phyloP scores from a whole-genome alignment of 148 eudicot genomes.

The Vaccinium corymbosum region DNA sequence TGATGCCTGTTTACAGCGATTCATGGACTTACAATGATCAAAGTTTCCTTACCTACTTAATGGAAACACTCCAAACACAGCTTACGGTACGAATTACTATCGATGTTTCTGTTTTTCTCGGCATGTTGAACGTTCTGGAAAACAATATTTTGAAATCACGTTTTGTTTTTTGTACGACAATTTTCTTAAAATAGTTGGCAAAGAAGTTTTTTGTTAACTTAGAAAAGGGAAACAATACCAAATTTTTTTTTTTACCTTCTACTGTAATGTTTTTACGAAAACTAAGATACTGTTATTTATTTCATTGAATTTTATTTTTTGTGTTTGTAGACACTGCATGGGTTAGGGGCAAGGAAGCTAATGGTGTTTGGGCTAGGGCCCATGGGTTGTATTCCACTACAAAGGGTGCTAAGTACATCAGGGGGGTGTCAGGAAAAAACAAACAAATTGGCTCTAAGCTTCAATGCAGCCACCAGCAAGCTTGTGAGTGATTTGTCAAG shows the following conservation, averaged over 20 bases:
- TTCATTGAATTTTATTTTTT: background rate
- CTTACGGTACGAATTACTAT: slow-evolving; percentile 37
- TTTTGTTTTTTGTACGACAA: no score
- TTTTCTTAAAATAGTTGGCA: no score
- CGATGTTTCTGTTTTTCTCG: no score
- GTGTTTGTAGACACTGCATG: slow-evolving; percentile 46
- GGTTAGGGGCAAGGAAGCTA: slow-evolving; percentile 65
- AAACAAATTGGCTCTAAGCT: slow-evolving; percentile 55
- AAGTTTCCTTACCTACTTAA: slow-evolving; percentile 50
- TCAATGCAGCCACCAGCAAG: slow-evolving; percentile 48
- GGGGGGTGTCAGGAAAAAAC: slow-evolving; percentile 73
- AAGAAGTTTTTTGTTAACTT: no score
- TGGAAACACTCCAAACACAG: slow-evolving; percentile 59
- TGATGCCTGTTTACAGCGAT: slow-evolving; percentile 83
- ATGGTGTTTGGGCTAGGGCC: slow-evolving; percentile 88
- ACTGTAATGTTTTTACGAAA: no score
- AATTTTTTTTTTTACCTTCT: no score
- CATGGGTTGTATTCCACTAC: slow-evolving; percentile 92
- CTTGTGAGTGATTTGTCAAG: slow-evolving; percentile 43
- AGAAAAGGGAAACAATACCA: no score
- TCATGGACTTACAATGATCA: slow-evolving; percentile 66
- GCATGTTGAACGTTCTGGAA: no score
- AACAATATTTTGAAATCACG: no score
- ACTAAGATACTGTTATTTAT: no score
- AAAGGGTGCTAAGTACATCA: slow-evolving; percentile 61